A percentile compares a stretch with the other conserved stretches of the same genome.
phyloP scores from a whole-genome alignment of 2,329 filamentous ascomycete genomes.

The Paecilomyces niveus region DNA sequence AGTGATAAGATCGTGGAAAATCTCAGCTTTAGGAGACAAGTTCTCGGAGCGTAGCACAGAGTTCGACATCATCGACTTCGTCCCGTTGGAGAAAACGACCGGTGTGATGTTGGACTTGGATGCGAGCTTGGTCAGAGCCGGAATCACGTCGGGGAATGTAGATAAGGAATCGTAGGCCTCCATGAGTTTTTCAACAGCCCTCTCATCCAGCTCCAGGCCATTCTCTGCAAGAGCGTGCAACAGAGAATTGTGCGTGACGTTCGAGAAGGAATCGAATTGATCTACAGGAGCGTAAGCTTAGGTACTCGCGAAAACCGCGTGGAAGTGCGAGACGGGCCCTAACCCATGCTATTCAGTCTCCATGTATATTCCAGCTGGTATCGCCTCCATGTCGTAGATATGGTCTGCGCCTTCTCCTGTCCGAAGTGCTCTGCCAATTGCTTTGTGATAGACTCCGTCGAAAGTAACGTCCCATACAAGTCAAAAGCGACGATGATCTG shows the following conservation, averaged over 20 bases:
- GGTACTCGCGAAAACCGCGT: background rate
- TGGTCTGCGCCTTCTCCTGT: slow-evolving; percentile 47
- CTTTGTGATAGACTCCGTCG: slow-evolving; percentile 60
- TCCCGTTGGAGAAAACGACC: slow-evolving; percentile 67
- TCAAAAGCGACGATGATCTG: slow-evolving; percentile 61
- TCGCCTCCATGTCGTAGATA: slow-evolving; percentile 58
- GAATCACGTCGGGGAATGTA: slow-evolving; percentile 57
- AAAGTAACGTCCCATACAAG: slow-evolving; percentile 67
- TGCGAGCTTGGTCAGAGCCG: slow-evolving; percentile 45
- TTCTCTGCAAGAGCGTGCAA: slow-evolving; percentile 57
- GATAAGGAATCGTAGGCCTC: slow-evolving; percentile 57
- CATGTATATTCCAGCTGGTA: slow-evolving; percentile 74
- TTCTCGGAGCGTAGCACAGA: slow-evolving; percentile 53
- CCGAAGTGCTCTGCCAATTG: slow-evolving; percentile 54
- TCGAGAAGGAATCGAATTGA: slow-evolving; percentile 54
- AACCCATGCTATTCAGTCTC: slow-evolving; percentile 69
- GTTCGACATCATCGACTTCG: slow-evolving; percentile 53
- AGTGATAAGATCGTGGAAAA: slow-evolving; percentile 53
- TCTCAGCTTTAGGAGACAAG: slow-evolving; percentile 40
- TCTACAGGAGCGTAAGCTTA: slow-evolving; percentile 34
- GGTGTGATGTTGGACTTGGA: slow-evolving; percentile 39
- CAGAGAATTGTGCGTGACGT: slow-evolving; percentile 57
- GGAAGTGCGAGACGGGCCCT: slow-evolving; percentile 1
- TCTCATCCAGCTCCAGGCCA: slow-evolving; percentile 37
- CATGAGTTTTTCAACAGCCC: slow-evolving; percentile 49